Conservation (phyloP, 768 basidiomycete genomes). For the Hygrophoropsis aurantiaca region DNA sequence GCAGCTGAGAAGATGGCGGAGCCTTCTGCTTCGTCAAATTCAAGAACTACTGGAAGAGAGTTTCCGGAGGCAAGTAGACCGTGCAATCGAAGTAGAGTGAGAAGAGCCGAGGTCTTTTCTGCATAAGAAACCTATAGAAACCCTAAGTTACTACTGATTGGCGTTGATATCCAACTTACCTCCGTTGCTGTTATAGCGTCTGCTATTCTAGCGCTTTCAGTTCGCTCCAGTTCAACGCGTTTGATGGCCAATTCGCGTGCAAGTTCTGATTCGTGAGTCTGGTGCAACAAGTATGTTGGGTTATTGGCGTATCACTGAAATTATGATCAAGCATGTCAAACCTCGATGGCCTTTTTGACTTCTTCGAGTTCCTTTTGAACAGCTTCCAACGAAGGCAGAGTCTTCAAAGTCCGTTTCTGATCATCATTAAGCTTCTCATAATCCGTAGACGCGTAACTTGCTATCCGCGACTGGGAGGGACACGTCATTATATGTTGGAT, state of each 20-base stretch:
- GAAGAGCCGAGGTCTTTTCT: slow-evolving; percentile 47
- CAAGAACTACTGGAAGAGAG: slow-evolving; percentile 39
- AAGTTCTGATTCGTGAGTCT: slow-evolving; percentile 67
- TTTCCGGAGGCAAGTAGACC: slow-evolving; percentile 46
- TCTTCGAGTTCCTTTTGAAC: slow-evolving; percentile 81
- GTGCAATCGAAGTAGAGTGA: slow-evolving; percentile 62
- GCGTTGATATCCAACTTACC: slow-evolving; percentile 37
- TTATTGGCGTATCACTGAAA: slow-evolving; percentile 1
- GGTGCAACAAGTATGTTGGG: neutral
- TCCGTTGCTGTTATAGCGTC: slow-evolving; percentile 58
- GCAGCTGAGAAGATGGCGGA: slow-evolving; percentile 52
- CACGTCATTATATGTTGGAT: slow-evolving; percentile 7
- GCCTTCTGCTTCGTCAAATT: slow-evolving; percentile 52
- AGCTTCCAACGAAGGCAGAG: slow-evolving; percentile 74
- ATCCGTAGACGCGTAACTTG: slow-evolving; percentile 65
- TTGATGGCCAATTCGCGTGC: slow-evolving; percentile 54
- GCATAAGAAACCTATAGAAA: slow-evolving; percentile 41
- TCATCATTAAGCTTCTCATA: slow-evolving; percentile 82
- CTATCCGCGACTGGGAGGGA: slow-evolving; percentile 62
- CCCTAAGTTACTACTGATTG: neutral
- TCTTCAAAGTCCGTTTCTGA: slow-evolving; percentile 73
- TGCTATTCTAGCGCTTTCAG: slow-evolving; percentile 53
- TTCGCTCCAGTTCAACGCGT: slow-evolving; percentile 55
- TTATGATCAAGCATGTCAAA: slow-evolving; percentile 27
- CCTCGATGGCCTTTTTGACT: slow-evolving; percentile 83